Evolutionary conservation across 495 filamentous ascomycete species (phyloP).

Genomic region (Aspergillus haitiensis): DNA sequence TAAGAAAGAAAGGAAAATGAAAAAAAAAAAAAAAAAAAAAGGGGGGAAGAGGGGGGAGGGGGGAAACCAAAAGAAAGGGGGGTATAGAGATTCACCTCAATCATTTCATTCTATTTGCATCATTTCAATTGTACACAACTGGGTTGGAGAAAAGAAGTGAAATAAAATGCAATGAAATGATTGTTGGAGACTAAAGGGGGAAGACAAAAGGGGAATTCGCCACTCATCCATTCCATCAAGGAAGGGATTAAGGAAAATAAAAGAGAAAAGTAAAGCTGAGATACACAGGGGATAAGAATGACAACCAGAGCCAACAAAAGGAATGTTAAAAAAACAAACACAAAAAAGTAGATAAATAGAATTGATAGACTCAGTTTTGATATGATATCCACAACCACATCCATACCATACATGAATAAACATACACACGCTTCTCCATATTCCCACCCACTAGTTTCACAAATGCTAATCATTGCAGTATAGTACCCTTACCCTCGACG

Average conservation of each 20-base stretch:
- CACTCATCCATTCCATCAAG: background rate
- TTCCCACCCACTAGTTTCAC: background rate
- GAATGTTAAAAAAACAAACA: conserved; percentile 11
- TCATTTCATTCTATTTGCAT: background rate
- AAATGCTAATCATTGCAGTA: background rate
- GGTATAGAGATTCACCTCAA: no score
- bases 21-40: no score
- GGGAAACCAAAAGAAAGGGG: no score
- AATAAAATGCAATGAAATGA: conserved; percentile 4
- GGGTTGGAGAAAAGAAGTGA: background rate
- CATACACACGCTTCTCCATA: background rate
- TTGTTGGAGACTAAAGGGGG: background rate
- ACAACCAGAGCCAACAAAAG: conserved; percentile 12
- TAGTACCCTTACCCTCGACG: conserved; percentile 33
- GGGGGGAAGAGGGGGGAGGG: no score
- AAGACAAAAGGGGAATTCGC: background rate
- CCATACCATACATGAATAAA: background rate
- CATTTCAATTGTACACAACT: background rate
- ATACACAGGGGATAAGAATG: conserved; percentile 15
- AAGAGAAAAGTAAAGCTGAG: conserved; percentile 28
- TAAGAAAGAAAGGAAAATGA: background rate
- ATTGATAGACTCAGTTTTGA: conserved; percentile 3
- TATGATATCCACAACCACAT: background rate
- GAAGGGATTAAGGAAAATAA: conserved; percentile 3
- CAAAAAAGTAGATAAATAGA: conserved; percentile 5